A percentile compares a stretch with the other conserved stretches of the same genome.
Evolutionary conservation across 176 grass and related monocot species (phyloP).

Genomic region (Ensete ventricosum): DNA sequence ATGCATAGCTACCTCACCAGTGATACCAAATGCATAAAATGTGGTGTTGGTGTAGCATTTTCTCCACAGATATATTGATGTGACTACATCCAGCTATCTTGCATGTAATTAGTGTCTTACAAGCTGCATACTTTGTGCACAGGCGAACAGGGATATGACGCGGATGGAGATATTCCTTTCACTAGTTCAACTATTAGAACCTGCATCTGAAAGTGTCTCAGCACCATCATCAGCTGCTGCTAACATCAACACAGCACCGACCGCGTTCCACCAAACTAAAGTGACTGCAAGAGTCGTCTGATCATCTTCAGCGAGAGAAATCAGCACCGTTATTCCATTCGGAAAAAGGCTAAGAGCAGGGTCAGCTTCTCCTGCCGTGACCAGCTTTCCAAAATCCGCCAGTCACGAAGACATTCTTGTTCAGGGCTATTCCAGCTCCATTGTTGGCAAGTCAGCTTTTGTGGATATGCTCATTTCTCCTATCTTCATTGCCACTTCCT

Average conservation of each 20-base stretch:
- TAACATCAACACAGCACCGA: constrained; percentile 35
- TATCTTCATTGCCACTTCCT: neutral
- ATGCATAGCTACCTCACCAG: too few species aligned
- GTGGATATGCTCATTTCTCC: neutral
- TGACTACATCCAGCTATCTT: neutral
- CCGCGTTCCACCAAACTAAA: constrained; percentile 41
- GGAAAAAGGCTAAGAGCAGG: constrained; percentile 64
- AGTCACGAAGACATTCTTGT: neutral
- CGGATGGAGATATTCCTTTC: constrained; percentile 78
- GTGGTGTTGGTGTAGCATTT: too few species aligned
- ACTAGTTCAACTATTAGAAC: constrained; percentile 49
- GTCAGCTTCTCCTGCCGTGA: constrained; percentile 53
- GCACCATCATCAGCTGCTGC: constrained; percentile 26
- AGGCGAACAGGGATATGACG: constrained; percentile 67
- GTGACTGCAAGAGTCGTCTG: constrained; percentile 50
- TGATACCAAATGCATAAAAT: too few species aligned
- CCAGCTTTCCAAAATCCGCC: constrained; percentile 46
- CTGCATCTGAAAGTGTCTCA: constrained; percentile 27
- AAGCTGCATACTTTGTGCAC: constrained; percentile 8
- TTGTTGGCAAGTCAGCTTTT: neutral
- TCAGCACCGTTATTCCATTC: constrained; percentile 14
- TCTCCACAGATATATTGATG: neutral
- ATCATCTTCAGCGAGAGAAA: constrained; percentile 39
- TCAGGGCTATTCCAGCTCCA: neutral
- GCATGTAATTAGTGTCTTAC: too few species aligned